phyloP scores from a whole-genome alignment of 805 yeast genomes.

The Teunomyces gatunensis region DNA sequence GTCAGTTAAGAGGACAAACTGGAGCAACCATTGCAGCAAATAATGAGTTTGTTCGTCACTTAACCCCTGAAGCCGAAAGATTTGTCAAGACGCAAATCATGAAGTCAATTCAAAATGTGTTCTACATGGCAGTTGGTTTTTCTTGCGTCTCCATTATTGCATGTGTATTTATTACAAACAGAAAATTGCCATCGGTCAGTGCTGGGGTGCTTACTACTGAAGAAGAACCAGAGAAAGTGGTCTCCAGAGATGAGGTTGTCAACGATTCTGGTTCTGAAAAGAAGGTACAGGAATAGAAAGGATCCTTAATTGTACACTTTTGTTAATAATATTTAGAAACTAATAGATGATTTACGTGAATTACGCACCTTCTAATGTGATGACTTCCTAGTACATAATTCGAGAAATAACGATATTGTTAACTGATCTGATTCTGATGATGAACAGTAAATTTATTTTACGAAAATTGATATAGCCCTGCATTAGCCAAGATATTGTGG shows the following conservation, averaged over 20 bases:
- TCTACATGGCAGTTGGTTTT: conserved; percentile 38
- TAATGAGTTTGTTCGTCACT: conserved; percentile 10
- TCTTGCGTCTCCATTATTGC: conserved; percentile 28
- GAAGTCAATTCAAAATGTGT: conserved; percentile 38
- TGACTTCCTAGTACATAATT: no score
- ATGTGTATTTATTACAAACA: conserved; percentile 37
- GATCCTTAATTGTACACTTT: neutral
- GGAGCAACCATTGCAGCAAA: conserved; percentile 12
- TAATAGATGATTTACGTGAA: no score
- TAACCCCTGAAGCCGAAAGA: conserved; percentile 20
- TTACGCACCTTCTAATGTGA: no score
- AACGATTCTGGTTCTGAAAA: neutral
- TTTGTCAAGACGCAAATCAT: conserved; percentile 33
- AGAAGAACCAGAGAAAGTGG: neutral
- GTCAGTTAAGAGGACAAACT: conserved; percentile 17
- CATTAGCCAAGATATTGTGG: no score
- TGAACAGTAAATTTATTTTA: no score
- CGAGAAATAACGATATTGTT: no score
- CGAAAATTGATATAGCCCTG: no score
- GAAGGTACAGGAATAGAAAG: neutral
- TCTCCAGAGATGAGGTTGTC: neutral
- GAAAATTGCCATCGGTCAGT: conserved; percentile 32
- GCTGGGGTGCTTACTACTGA: neutral
- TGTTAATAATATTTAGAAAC: no score
- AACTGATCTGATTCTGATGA: no score